phyloP scores from a whole-genome alignment of 768 basidiomycete species.

The Amanita inopinata region DNA sequence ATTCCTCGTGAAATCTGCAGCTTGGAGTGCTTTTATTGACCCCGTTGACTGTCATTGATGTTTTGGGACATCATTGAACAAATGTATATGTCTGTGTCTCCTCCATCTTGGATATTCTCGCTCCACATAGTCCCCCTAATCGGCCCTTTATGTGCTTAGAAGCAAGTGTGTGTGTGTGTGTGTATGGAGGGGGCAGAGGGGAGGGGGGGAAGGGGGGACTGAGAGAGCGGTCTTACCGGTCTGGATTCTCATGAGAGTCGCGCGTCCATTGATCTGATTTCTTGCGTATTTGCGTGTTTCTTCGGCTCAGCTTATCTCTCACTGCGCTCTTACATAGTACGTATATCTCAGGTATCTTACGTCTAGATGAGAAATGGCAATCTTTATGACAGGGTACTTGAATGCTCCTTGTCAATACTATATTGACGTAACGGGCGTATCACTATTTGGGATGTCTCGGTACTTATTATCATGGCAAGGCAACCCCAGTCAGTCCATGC shows the following conservation, averaged over 20 bases:
- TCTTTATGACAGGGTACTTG: background rate
- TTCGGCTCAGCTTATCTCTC: background rate
- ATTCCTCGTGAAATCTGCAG: background rate
- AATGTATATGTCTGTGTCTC: background rate
- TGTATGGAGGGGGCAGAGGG: too few species aligned
- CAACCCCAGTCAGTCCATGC: too few species aligned
- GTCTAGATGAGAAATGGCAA: constrained; percentile 1
- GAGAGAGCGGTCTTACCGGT: too few species aligned
- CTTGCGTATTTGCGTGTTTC: constrained; percentile 3
- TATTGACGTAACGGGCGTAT: background rate
- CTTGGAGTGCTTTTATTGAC: background rate
- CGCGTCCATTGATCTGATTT: constrained; percentile 2
- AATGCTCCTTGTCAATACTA: background rate
- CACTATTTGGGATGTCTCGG: too few species aligned
- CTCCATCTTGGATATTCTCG: background rate
- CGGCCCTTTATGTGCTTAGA: background rate
- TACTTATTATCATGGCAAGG: too few species aligned
- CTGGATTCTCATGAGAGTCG: constrained; percentile 1
- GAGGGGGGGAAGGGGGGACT: too few species aligned
- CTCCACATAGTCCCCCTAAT: too few species aligned
- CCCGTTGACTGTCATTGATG: background rate
- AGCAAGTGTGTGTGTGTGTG: background rate
- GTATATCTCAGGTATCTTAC: background rate
- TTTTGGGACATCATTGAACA: background rate
- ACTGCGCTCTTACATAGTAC: background rate